Evolutionary conservation across 106 monocot species (phyloP), one percentile per base, ranked within the genome.

Genomic region (Dioscorea dumetorum): DNA sequence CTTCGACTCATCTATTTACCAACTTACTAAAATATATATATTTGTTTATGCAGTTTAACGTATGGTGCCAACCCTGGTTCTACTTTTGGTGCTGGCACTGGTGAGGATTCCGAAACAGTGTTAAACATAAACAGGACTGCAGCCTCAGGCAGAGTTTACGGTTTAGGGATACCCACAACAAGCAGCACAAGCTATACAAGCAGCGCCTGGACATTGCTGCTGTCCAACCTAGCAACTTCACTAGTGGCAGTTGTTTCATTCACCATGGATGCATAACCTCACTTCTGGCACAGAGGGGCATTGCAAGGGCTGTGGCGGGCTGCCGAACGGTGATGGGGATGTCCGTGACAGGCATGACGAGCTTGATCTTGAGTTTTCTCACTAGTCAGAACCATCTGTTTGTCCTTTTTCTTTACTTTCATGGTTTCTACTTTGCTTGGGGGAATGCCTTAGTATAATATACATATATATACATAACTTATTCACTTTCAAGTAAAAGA

Each of bases 141-240:
- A 17, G 76, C 80, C 22, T 81, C 78, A 7, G 76, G 34, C 19
- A 66, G 86, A 17, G 82, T 80, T 48, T 94, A 76, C 34, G 87
- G 87, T 16, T 76, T 81, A 9, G 76, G 69, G 33, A 80, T 48
- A 58, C 84, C 90, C 0, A 76, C 73, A n/a, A n/a, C n/a, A 34
- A 62, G 82, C 61, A 41, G 74, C 12, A 68, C 61, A 24, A 64
- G 60, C 75, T 60, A 53, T 34, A 57, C 79, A 18, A 69, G 73
- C 32, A 73, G 15, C 33, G 60, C 24, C 63, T 76, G n/a, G 15
- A 54, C 7, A 52, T 77, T 60, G 50, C 64, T n/a, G 12, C 80
- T 32, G 63, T 67, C 28, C 32, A 58, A 28, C 8, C 6, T 41
- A 41, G 59, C 59, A 74, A 41, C 22, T 54, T 72, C 67, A 67